These are phyloP conservation scores for Gymnopilus dilepis DNA, from an alignment of 768 basidiomycete genomes.

Conservation along the genomic window DNA sequence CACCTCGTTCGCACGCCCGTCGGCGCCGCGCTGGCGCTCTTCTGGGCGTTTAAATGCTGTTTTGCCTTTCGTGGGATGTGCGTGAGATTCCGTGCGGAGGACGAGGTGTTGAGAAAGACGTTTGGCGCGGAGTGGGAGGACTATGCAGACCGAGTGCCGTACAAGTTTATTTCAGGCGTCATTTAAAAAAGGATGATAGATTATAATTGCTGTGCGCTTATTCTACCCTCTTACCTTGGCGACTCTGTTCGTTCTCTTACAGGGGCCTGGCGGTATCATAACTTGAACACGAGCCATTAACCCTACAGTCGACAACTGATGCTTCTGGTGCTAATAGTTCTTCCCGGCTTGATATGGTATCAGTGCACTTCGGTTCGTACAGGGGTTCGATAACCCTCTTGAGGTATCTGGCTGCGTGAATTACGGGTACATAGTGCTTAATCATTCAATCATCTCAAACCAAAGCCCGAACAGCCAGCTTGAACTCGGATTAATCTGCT, in stretches of 20 bases:
- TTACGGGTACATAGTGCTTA: too few species aligned
- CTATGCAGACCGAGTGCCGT: slow-evolving; percentile 42
- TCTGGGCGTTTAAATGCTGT: slow-evolving; percentile 41
- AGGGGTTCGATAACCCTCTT: too few species aligned
- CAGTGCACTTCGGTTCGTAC: too few species aligned
- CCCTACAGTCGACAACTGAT: not conserved
- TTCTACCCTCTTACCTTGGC: not conserved
- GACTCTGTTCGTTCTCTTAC: not conserved
- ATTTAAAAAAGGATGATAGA: slow-evolving; percentile 13
- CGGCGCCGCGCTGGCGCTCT: slow-evolving; percentile 26
- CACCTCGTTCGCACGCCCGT: slow-evolving; percentile 28
- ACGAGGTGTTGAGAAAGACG: slow-evolving; percentile 37
- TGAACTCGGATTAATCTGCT: too few species aligned
- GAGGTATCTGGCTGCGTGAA: too few species aligned
- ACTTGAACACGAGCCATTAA: too few species aligned
- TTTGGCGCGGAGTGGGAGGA: slow-evolving; percentile 43
- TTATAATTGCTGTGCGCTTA: not conserved
- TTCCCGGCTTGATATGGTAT: too few species aligned
- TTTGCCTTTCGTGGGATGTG: slow-evolving; percentile 40
- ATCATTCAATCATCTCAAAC: too few species aligned
- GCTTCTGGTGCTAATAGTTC: not conserved
- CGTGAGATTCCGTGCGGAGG: slow-evolving; percentile 39
- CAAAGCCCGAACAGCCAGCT: too few species aligned
- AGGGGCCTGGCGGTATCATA: not conserved
- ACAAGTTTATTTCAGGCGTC: slow-evolving; percentile 45